Percentiles rank a stretch among this genome's conserved stretches.
Conservation (phyloP, 2,329 filamentous ascomycete species). For the Penicillium polonicum region DNA sequence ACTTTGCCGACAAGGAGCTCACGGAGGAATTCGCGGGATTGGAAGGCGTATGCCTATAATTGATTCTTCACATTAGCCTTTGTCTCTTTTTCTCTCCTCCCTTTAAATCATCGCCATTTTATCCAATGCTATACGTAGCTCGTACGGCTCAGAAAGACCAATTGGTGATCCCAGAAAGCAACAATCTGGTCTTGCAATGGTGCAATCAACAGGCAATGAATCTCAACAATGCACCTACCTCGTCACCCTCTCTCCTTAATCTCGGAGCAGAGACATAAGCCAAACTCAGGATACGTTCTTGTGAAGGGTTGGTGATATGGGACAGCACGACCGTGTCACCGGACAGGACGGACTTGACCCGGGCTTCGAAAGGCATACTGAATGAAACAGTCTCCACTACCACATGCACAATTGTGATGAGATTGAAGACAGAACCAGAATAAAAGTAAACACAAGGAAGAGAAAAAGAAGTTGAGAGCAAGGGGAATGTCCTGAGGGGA, state of each 20-base stretch:
- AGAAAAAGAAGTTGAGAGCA: constrained; percentile 16
- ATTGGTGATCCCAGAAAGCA: not conserved
- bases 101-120: not conserved
- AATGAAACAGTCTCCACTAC: constrained; percentile 14
- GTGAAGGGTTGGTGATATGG: constrained; percentile 74
- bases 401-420: constrained; percentile 11
- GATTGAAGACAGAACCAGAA: constrained; percentile 13
- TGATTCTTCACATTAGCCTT: not conserved
- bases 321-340: constrained; percentile 87
- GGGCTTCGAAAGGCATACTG: constrained; percentile 55
- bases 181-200: not conserved
- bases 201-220: not conserved
- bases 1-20: constrained; percentile 80
- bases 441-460: constrained; percentile 10
- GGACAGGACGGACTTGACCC: constrained; percentile 90
- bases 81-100: not conserved
- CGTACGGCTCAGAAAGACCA: not conserved
- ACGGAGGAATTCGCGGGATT: constrained; percentile 90
- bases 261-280: constrained; percentile 90
- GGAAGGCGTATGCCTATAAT: constrained; percentile 73
- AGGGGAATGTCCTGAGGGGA: constrained; percentile 24
- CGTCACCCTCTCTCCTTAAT: constrained; percentile 82
- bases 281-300: constrained; percentile 83
- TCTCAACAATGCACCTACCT: constrained; percentile 50
- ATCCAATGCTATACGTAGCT: not conserved